Evolutionary conservation across 352 stramenopile genomes (phyloP), one percentile per base, ranked within the genome.

Genomic region (Phytophthora quininea): DNA sequence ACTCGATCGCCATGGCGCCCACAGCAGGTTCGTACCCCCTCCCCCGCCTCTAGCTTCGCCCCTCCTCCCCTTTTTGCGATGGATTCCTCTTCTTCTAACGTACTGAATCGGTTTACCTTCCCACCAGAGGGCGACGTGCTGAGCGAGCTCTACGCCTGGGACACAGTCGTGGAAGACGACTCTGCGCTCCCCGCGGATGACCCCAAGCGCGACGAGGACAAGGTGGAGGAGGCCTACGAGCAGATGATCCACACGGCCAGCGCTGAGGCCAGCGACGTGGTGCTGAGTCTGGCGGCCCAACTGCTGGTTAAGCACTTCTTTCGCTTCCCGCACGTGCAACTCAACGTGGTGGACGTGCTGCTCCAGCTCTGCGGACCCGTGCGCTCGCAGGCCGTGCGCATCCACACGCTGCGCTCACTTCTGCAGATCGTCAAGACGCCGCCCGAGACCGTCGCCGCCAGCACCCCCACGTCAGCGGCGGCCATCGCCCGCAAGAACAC

Each of bases 261-360:
- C n/a, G 61, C 64, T 3, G 60, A 82, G 31, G 59, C 72, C 19
- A 62, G 50, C 33, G 83, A 90, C 62, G 48, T 76, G 0, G 86
- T 88, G 67, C 69, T 92, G 49, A 90, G 79, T 63, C 79, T 91
- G 30, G 84, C 84, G 45, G 84, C 83, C 24, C 84, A 91, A 64
- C 62, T 94, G 38, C 74, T 94, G 15, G 84, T 84, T 58, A 89
- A 89, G 54, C 84, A 95, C 55, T 95, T 93, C 54, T 77, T 80
- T 67, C 83, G 85, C 65, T 93, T 92, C 62, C 82, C 81, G 24
- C 84, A 93, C 69, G 83, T 93, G 42, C 79, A 92, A 52, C 45
- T 86, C 55, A 92, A 93, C 61, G 83, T 95, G 12, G 72, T 93
- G 33, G 73, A 87, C 56, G 77, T 84, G 45, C 50, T 92, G 55